Evolutionary conservation across 345 rosid species (phyloP).

Genomic region (Citrus australasica): DNA sequence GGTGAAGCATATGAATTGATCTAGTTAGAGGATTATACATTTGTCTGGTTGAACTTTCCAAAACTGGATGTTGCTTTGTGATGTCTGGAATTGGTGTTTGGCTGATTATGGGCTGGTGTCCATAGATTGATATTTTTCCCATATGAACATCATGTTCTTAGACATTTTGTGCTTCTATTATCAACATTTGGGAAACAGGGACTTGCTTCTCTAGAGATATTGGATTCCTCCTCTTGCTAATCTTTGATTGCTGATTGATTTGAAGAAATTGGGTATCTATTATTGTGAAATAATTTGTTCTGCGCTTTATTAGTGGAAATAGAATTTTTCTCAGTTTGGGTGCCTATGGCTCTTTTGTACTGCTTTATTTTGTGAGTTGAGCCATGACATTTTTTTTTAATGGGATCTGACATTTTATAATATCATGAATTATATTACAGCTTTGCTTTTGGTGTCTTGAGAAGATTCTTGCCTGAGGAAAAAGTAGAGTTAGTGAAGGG

Average conservation of each 20-base stretch:
- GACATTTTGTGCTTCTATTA: not conserved
- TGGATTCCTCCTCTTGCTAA: not conserved
- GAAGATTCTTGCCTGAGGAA: conserved; percentile 89
- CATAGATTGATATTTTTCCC: not conserved
- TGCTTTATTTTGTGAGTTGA: not conserved
- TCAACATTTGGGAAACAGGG: not conserved
- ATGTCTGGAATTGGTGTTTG: not conserved
- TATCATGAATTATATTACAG: conserved; percentile 32
- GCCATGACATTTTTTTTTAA: not conserved
- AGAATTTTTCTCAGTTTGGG: not conserved
- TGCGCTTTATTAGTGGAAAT: not conserved
- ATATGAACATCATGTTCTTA: not conserved
- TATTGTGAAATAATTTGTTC: not conserved
- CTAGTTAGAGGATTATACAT: not conserved
- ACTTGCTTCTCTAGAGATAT: not conserved
- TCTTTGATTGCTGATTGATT: not conserved
- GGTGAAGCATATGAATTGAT: not conserved
- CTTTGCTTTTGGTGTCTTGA: conserved; percentile 56
- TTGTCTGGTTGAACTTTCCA: not conserved
- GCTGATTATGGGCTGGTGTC: not conserved
- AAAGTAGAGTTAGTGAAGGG: conserved; percentile 83
- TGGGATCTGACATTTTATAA: not conserved
- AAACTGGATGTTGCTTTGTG: not conserved
- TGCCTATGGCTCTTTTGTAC: not conserved
- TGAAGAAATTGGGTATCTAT: not conserved